Evolutionary conservation across 2,329 filamentous ascomycete genomes (phyloP), one percentile per base, ranked within the genome.

Genomic region (Diaporthe sp.): DNA sequence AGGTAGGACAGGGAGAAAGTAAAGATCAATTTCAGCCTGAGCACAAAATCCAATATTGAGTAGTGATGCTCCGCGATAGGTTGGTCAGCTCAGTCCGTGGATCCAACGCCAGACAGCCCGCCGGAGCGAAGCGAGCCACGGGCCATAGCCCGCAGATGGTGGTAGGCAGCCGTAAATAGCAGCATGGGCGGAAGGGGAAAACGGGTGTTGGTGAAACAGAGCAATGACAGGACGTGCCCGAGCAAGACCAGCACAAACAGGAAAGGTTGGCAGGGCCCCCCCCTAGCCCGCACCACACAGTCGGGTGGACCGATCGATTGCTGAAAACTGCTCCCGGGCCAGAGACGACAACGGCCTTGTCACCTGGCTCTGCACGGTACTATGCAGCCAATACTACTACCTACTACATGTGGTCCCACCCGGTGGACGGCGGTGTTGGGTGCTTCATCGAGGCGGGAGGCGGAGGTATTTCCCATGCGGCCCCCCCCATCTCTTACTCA

Each of bases 201-300:
- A 47, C 56, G 50, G 35, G 58, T 44, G 71, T 70, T 72, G 66
- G 74, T 75, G 71, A 74, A 74, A 74, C 74, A 75, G 56, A 73
- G 68, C 55, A 56, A 71, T 42, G 22, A 44, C 55, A 75, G 58
- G 71, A 71, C 71, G 74, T 73, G 71, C 61, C 58, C 69, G 44
- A 66, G 73, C 58, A 61, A 71, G 71, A 71, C 42, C 27, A 69
- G 51, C 66, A 51, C 66, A 42, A 63, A 68, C 39, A 50, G 56
- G 56, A 63, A 63, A 63, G 56, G 44, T 51, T 63, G 56, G 37
- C 44, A 39, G 32, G 25, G 44, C 25, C 32, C 25, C 51, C 51
- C 70, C 70, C 44, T 25, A 37, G 50, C 70, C 27, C 44, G 70
- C 59, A 71, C 70, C 70, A 63, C 53, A 42, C 25, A 35, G 42